Evolutionary conservation across 1,139 yeast species (phyloP).

Genomic region (Pichia inconspicua): DNA sequence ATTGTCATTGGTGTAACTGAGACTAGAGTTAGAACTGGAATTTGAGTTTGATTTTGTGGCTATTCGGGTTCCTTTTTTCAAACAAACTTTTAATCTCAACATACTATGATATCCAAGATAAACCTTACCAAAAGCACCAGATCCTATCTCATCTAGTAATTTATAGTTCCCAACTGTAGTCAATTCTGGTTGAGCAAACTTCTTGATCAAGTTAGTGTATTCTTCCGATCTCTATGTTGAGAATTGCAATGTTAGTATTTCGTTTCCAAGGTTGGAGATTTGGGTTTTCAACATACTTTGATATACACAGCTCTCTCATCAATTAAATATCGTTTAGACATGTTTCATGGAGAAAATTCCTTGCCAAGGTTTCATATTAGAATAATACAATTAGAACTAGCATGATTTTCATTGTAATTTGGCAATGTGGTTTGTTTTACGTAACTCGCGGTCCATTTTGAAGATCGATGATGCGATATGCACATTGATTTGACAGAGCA

Average conservation of each 20-base stretch:
- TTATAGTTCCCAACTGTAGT: slow-evolving; percentile 71
- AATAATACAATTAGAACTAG: no score
- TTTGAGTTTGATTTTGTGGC: slow-evolving; percentile 28
- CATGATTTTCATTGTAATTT: no score
- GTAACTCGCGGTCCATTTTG: no score
- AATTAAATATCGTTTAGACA: slow-evolving; percentile 17
- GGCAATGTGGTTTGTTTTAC: no score
- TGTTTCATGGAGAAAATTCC: not conserved
- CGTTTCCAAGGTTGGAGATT: not conserved
- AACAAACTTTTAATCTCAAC: slow-evolving; percentile 68
- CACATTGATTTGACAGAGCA: no score
- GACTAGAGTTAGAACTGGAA: not conserved
- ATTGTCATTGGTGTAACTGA: slow-evolving; percentile 50
- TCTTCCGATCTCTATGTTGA: slow-evolving; percentile 25
- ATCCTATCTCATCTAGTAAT: slow-evolving; percentile 67
- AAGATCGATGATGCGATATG: no score
- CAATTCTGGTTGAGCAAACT: slow-evolving; percentile 31
- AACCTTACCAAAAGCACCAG: slow-evolving; percentile 89
- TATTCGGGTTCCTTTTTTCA: slow-evolving; percentile 63
- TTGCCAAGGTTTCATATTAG: no score
- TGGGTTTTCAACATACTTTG: slow-evolving; percentile 13
- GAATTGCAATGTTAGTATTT: slow-evolving; percentile 5
- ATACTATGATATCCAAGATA: slow-evolving; percentile 74
- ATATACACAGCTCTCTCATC: slow-evolving; percentile 27
- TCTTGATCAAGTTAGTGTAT: slow-evolving; percentile 24